These are phyloP conservation scores for Rhizoctonia solani DNA, from an alignment of 1,284 basidiomycete species.

Conservation along the genomic window DNA sequence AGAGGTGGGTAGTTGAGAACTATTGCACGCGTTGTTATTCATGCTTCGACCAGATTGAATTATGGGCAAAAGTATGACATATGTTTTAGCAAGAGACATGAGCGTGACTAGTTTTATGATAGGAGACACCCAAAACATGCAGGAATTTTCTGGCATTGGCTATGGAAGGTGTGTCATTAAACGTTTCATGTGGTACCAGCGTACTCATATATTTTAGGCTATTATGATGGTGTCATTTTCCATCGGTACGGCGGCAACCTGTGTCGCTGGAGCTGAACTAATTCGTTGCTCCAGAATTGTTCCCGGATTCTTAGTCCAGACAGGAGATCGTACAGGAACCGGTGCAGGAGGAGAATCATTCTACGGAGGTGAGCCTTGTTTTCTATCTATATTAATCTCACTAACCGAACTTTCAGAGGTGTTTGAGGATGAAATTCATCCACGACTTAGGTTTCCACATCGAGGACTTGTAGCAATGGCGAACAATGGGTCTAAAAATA, in stretches of 20 bases:
- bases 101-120: neutral
- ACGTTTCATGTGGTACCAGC: slow-evolving; percentile 34
- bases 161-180: slow-evolving; percentile 74
- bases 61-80: slow-evolving; percentile 81
- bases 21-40: neutral
- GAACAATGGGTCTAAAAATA: slow-evolving; percentile 81
- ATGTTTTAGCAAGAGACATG: slow-evolving; percentile 1
- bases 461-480: slow-evolving; percentile 95
- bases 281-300: slow-evolving; percentile 58
- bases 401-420: slow-evolving; percentile 59
- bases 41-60: slow-evolving; percentile 63
- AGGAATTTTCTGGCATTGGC: slow-evolving; percentile 89
- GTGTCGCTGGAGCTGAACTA: neutral
- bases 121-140: slow-evolving; percentile 93
- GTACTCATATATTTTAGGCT: slow-evolving; percentile 59
- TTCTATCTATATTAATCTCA: neutral
- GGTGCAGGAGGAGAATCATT: slow-evolving; percentile 91
- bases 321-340: slow-evolving; percentile 92
- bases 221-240: slow-evolving; percentile 94
- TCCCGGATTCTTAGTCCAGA: slow-evolving; percentile 89
- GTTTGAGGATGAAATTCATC: slow-evolving; percentile 93
- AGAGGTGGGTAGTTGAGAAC: slow-evolving; percentile 52
- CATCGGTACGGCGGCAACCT: slow-evolving; percentile 62
- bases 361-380: slow-evolving; percentile 70
- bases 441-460: slow-evolving; percentile 79